phyloP scores from a whole-genome alignment of 805 yeast species.

The Metschnikowia arizonensis region DNA sequence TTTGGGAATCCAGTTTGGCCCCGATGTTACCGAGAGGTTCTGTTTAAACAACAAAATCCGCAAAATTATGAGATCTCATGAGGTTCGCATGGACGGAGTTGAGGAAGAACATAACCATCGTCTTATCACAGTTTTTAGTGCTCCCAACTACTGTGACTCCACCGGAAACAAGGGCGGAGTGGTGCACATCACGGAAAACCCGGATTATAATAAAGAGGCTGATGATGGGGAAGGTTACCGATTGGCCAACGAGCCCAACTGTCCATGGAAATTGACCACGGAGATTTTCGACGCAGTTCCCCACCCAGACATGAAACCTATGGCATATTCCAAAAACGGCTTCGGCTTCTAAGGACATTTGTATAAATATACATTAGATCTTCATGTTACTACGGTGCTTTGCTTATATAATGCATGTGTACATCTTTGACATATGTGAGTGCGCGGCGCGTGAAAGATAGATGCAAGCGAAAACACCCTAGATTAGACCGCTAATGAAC shows the following conservation, averaged over 20 bases:
- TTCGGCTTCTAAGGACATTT: conserved; percentile 31
- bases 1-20: conserved; percentile 94
- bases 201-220: conserved; percentile 42
- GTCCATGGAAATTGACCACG: conserved; percentile 47
- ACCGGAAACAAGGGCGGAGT: conserved; percentile 91
- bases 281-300: conserved; percentile 74
- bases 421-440: too few relatives aligned
- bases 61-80: conserved; percentile 89
- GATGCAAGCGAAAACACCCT: neutral
- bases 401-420: neutral
- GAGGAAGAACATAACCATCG: conserved; percentile 83
- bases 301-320: conserved; percentile 89
- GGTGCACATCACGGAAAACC: conserved; percentile 58
- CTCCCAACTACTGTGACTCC: conserved; percentile 95
- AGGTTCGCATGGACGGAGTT: conserved; percentile 88
- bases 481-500: neutral
- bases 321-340: conserved; percentile 70
- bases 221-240: conserved; percentile 43
- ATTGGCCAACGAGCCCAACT: conserved; percentile 32
- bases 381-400: neutral
- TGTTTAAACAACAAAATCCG: conserved; percentile 66
- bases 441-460: too few relatives aligned
- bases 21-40: conserved; percentile 83
- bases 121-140: conserved; percentile 91
- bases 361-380: neutral